phyloP scores from a whole-genome alignment of 1,284 basidiomycete genomes.

The Sutorius eximius region DNA sequence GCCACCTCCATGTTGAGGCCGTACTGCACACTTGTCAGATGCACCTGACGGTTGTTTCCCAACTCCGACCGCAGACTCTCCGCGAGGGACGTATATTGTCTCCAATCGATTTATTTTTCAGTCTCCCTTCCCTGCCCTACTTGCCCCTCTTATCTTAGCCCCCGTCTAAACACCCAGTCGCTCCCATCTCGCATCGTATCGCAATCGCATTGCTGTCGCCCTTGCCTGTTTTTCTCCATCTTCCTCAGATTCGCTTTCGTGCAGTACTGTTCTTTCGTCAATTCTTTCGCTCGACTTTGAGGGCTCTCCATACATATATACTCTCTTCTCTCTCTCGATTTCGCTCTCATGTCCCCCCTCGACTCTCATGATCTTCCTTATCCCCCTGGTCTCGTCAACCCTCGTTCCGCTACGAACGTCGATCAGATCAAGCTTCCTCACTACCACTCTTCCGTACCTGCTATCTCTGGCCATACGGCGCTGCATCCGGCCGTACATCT shows the following conservation, averaged over 20 bases:
- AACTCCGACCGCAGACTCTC: conserved; percentile 37
- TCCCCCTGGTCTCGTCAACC: conserved; percentile 35
- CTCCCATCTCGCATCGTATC: conserved; percentile 32
- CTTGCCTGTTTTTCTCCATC: conserved; percentile 21
- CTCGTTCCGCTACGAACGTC: conserved; percentile 20
- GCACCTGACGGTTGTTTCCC: conserved; percentile 28
- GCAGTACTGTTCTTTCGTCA: conserved; percentile 28
- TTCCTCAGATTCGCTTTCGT: conserved; percentile 35
- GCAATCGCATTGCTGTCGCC: conserved; percentile 39
- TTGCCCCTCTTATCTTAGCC: conserved; percentile 32
- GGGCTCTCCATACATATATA: background rate
- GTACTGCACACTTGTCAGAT: conserved; percentile 21
- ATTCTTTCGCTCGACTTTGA: conserved; percentile 13
- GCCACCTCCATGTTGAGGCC: conserved; percentile 6
- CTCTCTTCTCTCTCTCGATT: background rate
- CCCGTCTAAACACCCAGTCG: conserved; percentile 31
- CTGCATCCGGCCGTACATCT: conserved; percentile 14
- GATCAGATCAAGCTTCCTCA: conserved; percentile 17
- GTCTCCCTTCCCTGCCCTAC: conserved; percentile 6
- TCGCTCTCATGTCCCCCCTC: conserved; percentile 38
- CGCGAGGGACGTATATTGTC: conserved; percentile 34
- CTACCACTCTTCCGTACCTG: conserved; percentile 17
- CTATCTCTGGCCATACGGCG: conserved; percentile 4
- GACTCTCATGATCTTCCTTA: conserved; percentile 48
- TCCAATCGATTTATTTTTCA: conserved; percentile 32